These are phyloP conservation scores for Excoecaria cochinchinensis DNA, from an alignment of 345 rosid genomes.

Conservation along the genomic window DNA sequence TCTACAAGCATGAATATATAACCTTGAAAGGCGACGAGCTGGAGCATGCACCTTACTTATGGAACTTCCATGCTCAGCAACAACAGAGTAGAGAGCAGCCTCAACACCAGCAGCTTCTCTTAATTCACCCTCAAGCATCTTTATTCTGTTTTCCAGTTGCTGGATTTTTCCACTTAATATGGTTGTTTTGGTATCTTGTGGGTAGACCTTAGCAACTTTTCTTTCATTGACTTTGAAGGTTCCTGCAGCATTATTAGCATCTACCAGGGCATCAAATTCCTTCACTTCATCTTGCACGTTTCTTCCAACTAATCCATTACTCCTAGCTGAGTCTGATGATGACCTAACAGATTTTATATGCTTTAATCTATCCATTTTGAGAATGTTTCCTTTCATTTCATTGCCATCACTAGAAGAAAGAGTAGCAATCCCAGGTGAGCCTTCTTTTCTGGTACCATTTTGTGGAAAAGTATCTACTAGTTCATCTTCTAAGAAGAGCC, in stretches of 20 bases:
- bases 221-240: constrained; percentile 39
- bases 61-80: constrained; percentile 91
- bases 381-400: constrained; percentile 37
- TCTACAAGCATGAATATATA: constrained; percentile 69
- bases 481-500: constrained; percentile 30
- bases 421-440: constrained; percentile 19
- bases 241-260: constrained; percentile 29
- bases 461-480: constrained; percentile 17
- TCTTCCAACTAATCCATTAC: constrained; percentile 40
- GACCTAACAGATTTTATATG: constrained; percentile 79
- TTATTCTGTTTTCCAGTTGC: constrained; percentile 60
- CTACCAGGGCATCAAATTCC: constrained; percentile 32
- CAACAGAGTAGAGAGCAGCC: constrained; percentile 84
- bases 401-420: constrained; percentile 31
- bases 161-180: constrained; percentile 58
- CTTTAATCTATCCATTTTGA: constrained; percentile 50
- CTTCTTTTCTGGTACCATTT: constrained; percentile 23
- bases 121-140: constrained; percentile 82
- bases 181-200: constrained; percentile 42
- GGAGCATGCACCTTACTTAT: constrained; percentile 91
- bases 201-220: constrained; percentile 50
- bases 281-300: constrained; percentile 36
- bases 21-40: constrained; percentile 86
- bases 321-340: constrained; percentile 46
- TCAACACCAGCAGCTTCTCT: constrained; percentile 88